A percentile compares a stretch with the other conserved stretches of the same genome.
phyloP scores from a whole-genome alignment of 1,284 basidiomycete genomes.

The Irpex lacteus region DNA sequence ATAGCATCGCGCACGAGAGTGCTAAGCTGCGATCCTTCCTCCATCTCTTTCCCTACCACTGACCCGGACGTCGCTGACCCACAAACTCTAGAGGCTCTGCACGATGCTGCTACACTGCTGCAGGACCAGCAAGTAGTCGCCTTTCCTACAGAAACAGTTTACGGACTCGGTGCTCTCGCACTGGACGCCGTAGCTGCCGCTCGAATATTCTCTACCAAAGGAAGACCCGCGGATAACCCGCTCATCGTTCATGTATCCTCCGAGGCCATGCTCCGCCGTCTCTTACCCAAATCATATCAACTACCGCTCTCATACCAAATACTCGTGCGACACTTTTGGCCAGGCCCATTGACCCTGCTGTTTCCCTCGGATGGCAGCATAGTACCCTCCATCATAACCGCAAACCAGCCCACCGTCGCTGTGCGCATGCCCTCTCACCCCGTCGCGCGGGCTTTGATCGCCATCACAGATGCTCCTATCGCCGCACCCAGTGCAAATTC shows the following conservation, averaged over 20 bases:
- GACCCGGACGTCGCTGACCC: conserved; percentile 21
- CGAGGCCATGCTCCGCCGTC: conserved; percentile 70
- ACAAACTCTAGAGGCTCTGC: conserved; percentile 23
- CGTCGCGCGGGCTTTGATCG: conserved; percentile 88
- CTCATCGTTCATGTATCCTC: conserved; percentile 97
- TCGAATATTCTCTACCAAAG: conserved; percentile 88
- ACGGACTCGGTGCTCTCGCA: conserved; percentile 91
- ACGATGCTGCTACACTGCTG: conserved; percentile 23
- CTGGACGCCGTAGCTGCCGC: conserved; percentile 63
- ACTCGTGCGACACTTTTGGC: conserved; percentile 90
- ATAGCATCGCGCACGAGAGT: conserved; percentile 25
- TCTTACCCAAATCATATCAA: conserved; percentile 65
- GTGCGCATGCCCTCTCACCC: conserved; percentile 95
- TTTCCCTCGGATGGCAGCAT: conserved; percentile 71
- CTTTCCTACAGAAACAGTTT: conserved; percentile 98
- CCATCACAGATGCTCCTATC: conserved; percentile 71
- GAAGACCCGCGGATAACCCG: conserved; percentile 94
- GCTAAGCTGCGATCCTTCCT: conserved; percentile 23
- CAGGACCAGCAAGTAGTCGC: conserved; percentile 51
- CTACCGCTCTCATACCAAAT: conserved; percentile 64
- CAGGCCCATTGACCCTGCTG: conserved; percentile 89
- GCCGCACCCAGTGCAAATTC: conserved; percentile 97
- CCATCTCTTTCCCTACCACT: conserved; percentile 25
- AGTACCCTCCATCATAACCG: conserved; percentile 71
- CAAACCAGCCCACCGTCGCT: conserved; percentile 81